A percentile compares a stretch with the other conserved stretches of the same genome.
Evolutionary conservation across 805 yeast species (phyloP).

Genomic region (Diddensiella caesifluorescens): DNA sequence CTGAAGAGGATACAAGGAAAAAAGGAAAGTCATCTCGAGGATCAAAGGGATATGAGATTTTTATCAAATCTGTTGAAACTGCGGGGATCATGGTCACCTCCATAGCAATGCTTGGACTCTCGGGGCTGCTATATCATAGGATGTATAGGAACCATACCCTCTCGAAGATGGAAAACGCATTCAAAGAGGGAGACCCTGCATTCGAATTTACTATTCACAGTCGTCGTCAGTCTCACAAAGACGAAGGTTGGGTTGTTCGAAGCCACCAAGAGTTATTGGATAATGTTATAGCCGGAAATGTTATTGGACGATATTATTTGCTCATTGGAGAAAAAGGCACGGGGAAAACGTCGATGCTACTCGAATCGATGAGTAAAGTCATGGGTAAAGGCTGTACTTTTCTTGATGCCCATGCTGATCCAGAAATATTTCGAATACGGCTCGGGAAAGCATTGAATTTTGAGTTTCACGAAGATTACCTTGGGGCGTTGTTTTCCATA

Average conservation of each 20-base stretch:
- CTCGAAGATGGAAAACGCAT: conserved; percentile 59
- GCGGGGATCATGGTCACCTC: conserved; percentile 69
- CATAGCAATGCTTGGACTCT: conserved; percentile 58
- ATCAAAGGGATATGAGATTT: conserved; percentile 2
- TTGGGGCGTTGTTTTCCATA: conserved; percentile 74
- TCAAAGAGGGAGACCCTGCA: conserved; percentile 62
- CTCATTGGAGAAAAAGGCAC: conserved; percentile 83
- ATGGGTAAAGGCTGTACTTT: conserved; percentile 61
- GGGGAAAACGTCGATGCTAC: conserved; percentile 71
- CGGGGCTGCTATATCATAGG: conserved; percentile 67
- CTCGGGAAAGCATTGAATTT: conserved; percentile 71
- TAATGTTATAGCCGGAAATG: conserved; percentile 58
- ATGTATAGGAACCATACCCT: conserved; percentile 55
- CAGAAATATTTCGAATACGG: conserved; percentile 72
- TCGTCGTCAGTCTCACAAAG: conserved; percentile 22
- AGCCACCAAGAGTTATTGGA: conserved; percentile 63
- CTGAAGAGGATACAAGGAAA: not conserved
- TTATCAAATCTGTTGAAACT: conserved; percentile 43
- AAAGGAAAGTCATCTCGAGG: not conserved
- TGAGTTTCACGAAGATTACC: conserved; percentile 72
- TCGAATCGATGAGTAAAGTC: conserved; percentile 63
- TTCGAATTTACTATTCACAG: conserved; percentile 52
- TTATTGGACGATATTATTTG: conserved; percentile 62
- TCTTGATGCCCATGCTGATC: conserved; percentile 80
- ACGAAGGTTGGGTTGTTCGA: conserved; percentile 61